phyloP scores from a whole-genome alignment of 345 rosid genomes.

The Mallotus nudiflorus region DNA sequence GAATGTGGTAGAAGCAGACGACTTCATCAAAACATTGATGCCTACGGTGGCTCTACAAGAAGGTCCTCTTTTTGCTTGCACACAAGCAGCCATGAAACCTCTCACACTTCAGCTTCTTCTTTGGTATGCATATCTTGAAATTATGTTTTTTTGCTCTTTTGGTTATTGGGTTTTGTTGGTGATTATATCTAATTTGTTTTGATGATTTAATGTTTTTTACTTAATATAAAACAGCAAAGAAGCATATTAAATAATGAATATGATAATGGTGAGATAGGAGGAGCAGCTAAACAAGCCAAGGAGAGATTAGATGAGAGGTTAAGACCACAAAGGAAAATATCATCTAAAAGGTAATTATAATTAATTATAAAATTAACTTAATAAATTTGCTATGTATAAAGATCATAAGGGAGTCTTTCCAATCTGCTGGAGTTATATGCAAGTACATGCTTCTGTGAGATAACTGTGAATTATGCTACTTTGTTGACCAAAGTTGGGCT shows the following conservation, averaged over 20 bases:
- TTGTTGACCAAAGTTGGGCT: no score
- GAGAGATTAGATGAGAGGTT: constrained; percentile 71
- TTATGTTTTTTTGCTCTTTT: not conserved
- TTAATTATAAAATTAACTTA: no score
- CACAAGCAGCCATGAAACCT: constrained; percentile 48
- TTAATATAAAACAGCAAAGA: constrained; percentile 33
- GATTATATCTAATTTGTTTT: no score
- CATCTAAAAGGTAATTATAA: constrained; percentile 45
- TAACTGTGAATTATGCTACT: no score
- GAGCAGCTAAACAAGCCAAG: constrained; percentile 73
- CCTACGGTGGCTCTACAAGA: constrained; percentile 37
- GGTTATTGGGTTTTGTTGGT: no score
- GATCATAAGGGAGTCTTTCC: no score
- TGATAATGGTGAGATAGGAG: constrained; percentile 59
- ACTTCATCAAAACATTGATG: constrained; percentile 55
- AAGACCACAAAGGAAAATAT: constrained; percentile 41
- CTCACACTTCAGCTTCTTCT: constrained; percentile 34
- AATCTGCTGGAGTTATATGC: no score
- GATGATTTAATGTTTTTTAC: not conserved
- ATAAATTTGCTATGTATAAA: not conserved
- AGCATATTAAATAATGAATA: constrained; percentile 27
- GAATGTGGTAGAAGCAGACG: constrained; percentile 79
- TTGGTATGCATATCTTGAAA: constrained; percentile 25
- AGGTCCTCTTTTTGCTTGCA: constrained; percentile 62
- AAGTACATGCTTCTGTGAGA: no score